These are phyloP conservation scores for Colletotrichum lindemuthianum DNA, from an alignment of 2,329 filamentous ascomycete genomes.

Conservation along the genomic window DNA sequence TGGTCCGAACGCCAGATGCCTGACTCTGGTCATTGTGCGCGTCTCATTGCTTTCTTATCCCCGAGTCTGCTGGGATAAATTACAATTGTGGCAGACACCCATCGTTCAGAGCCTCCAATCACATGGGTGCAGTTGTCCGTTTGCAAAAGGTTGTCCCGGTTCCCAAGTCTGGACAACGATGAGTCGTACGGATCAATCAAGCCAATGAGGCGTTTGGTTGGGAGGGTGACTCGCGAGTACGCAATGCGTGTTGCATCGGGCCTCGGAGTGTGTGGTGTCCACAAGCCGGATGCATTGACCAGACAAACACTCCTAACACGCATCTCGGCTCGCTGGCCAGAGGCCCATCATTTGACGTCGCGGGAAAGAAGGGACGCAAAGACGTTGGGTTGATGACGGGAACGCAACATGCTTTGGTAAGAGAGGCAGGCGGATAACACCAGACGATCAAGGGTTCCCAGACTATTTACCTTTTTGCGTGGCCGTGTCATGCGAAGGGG, in stretches of 20 bases:
- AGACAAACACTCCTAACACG: conserved; percentile 2
- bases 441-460: conserved; percentile 29
- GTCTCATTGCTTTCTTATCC: conserved; percentile 12
- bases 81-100: too few relatives aligned
- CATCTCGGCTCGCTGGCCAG: conserved; percentile 24
- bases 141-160: background rate
- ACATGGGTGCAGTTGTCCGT: background rate
- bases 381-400: conserved; percentile 26
- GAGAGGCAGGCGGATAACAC: conserved; percentile 15
- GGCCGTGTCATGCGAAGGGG: conserved; percentile 25
- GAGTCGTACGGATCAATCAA: background rate
- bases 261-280: conserved; percentile 7
- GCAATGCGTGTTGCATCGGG: conserved; percentile 15
- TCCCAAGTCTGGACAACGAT: background rate
- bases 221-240: conserved; percentile 13
- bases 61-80: background rate
- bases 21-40: conserved; percentile 13
- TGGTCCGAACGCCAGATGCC: conserved; percentile 30
- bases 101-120: background rate
- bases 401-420: conserved; percentile 10
- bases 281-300: conserved; percentile 26
- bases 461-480: conserved; percentile 7
- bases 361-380: conserved; percentile 26
- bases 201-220: background rate
- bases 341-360: background rate